Evolutionary conservation across 345 rosid species (phyloP).

Genomic region (Eucalyptus tenuipes): DNA sequence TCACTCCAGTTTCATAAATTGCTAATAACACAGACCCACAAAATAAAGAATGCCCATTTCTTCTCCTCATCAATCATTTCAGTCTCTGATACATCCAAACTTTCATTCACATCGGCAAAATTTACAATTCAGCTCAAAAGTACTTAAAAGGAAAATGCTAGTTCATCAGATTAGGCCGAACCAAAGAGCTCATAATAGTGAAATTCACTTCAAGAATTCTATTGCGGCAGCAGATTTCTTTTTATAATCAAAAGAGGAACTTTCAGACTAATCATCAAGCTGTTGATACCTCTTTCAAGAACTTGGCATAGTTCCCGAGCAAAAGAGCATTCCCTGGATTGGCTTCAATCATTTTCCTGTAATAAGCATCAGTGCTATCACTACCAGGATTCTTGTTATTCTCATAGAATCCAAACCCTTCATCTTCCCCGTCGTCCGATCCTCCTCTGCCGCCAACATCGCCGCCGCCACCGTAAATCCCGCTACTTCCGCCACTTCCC

Average conservation of each 20-base stretch:
- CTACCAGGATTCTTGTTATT: slow-evolving; percentile 7
- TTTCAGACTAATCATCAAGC: not conserved
- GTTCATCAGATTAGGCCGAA: not conserved
- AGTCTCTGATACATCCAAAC: not conserved
- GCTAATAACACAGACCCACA: not conserved
- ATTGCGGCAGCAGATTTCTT: not conserved
- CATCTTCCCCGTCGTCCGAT: not conserved
- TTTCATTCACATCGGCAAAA: not conserved
- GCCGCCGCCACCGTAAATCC: slow-evolving; percentile 5
- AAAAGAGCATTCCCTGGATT: slow-evolving; percentile 44
- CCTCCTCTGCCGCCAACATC: not conserved
- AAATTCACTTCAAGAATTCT: not conserved
- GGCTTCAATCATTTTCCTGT: slow-evolving; percentile 37
- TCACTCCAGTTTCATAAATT: not conserved
- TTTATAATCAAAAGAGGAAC: not conserved
- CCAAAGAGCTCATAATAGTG: not conserved
- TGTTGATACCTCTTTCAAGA: slow-evolving; percentile 48
- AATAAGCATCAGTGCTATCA: slow-evolving; percentile 43
- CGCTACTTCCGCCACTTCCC: slow-evolving; percentile 2
- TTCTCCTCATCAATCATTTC: not conserved
- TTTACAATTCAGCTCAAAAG: not conserved
- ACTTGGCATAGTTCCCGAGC: slow-evolving; percentile 58
- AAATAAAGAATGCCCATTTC: not conserved
- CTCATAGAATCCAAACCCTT: slow-evolving; percentile 5
- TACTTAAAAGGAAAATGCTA: not conserved